Conservation (phyloP, 2,329 filamentous ascomycete genomes). For the Lithohypha guttulata region DNA sequence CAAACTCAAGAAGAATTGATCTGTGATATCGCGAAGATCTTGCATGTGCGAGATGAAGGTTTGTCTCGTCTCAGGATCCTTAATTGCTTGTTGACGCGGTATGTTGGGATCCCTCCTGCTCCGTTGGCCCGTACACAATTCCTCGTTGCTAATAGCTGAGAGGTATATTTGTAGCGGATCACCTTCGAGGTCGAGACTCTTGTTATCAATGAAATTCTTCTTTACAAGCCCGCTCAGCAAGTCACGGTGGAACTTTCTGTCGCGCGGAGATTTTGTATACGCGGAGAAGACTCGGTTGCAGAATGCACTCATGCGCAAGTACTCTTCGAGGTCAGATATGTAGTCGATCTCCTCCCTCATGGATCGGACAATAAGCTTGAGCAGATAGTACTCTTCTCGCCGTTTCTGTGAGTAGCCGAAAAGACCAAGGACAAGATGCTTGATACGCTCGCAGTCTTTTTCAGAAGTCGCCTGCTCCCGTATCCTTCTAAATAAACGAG, state of each 20-base stretch:
- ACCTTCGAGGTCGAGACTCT: constrained; percentile 83
- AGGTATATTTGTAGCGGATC: constrained; percentile 96
- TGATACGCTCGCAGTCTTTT: constrained; percentile 84
- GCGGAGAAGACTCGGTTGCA: constrained; percentile 78
- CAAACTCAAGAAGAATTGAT: constrained; percentile 72
- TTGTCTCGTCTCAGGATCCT: constrained; percentile 81
- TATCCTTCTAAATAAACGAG: constrained; percentile 72
- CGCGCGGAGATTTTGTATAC: constrained; percentile 81
- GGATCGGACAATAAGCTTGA: constrained; percentile 76
- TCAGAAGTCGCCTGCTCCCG: constrained; percentile 76
- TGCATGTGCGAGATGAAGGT: constrained; percentile 91
- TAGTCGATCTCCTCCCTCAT: constrained; percentile 76
- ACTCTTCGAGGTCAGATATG: constrained; percentile 66
- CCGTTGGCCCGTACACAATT: constrained; percentile 77
- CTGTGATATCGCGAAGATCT: constrained; percentile 85
- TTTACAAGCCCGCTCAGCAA: constrained; percentile 75
- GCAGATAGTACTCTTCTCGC: constrained; percentile 88
- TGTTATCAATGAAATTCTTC: constrained; percentile 87
- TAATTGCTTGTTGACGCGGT: constrained; percentile 84
- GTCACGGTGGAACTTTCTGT: constrained; percentile 84
- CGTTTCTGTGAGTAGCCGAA: constrained; percentile 97
- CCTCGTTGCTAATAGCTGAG: constrained; percentile 92
- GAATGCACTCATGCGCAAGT: constrained; percentile 80
- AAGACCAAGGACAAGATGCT: constrained; percentile 88
- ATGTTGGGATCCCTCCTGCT: constrained; percentile 76